Base-by-base conservation (phyloP, 495 filamentous ascomycete genomes). In the Acidomyces sp. region DNA sequence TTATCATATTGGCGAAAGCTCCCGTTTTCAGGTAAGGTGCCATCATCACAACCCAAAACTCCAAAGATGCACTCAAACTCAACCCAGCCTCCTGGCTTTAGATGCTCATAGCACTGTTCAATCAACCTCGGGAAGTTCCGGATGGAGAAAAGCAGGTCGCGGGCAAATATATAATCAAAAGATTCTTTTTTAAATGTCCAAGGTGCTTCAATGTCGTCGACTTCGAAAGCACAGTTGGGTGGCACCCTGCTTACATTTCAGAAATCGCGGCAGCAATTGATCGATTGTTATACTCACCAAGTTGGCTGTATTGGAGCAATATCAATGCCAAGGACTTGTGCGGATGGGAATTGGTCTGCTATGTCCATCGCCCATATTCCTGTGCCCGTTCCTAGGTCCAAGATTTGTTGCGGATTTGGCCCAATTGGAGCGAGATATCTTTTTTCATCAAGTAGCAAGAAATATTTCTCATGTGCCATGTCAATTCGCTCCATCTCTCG, bases 401-500 rank as follows among this genome's bases (percentile, higher is more conserved):
- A 41, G 10, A 77, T 68, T 2, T 63, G 56, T 18, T 66, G 31
- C n/a, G n/a, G n/a, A n/a, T n/a, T n/a, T 15, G 65, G 52, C 19
- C 50, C 48, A 26, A 79, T 53, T 2, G 71, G 71, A 2, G 74
- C 69, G 7, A 63, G 53, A 39, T 62, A 58, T 3, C 78, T 55
- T 27, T 63, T 66, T n/a, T 70, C 74, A 39, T 69, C 65, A 0
- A 77, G 58, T 3, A 70, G 54, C 45, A 72, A 42, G 28, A 55
- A 55, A 51, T 66, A 71, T 48, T 78, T 65, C 37, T 74, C 69
- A 56, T 85, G 80, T 42, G 71, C 62, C 50, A 83, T 60, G 48
- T 83, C 79, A 39, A 85, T 68, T 18, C 81, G 71, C 45, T 83
- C 78, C 55, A 82, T 74, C 57, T 86, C 78, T 31, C 61, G 60